phyloP scores from a whole-genome alignment of 257 asterid species.

The Penstemon davidsonii region DNA sequence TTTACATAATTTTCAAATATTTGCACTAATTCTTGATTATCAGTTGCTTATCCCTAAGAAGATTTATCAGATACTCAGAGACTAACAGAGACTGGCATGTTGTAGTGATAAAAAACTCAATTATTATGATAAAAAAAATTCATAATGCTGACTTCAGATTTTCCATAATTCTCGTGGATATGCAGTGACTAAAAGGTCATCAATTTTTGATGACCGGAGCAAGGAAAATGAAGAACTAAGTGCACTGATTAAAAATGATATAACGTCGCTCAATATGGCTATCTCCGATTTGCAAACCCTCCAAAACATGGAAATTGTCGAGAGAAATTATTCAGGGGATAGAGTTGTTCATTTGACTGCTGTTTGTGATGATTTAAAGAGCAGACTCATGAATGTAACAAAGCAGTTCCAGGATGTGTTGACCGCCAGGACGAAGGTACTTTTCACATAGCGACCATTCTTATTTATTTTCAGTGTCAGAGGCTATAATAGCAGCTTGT shows the following conservation, averaged over 20 bases:
- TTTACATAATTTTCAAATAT: not conserved
- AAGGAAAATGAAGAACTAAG: constrained; percentile 80
- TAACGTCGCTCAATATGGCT: constrained; percentile 62
- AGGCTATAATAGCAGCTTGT: not conserved
- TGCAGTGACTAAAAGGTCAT: constrained; percentile 74
- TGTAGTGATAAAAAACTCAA: not conserved
- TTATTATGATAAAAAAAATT: no score
- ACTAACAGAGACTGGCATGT: not conserved
- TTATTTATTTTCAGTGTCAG: constrained; percentile 12
- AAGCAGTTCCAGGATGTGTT: constrained; percentile 79
- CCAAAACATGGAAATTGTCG: constrained; percentile 56
- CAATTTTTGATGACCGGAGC: constrained; percentile 85
- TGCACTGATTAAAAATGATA: constrained; percentile 63
- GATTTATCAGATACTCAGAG: not conserved
- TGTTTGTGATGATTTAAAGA: constrained; percentile 80
- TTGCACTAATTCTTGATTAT: constrained; percentile 8
- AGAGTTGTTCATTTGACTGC: constrained; percentile 76
- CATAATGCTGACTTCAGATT: constrained; percentile 19
- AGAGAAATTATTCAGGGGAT: constrained; percentile 63
- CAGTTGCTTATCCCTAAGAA: not conserved
- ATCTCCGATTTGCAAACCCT: constrained; percentile 69
- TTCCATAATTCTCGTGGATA: constrained; percentile 17
- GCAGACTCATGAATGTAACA: constrained; percentile 71
- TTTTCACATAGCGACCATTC: constrained; percentile 11
- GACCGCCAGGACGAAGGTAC: constrained; percentile 72